Evolutionary conservation across 176 grass and related monocot genomes (phyloP).

Genomic region (Eremochloa ophiuroides): DNA sequence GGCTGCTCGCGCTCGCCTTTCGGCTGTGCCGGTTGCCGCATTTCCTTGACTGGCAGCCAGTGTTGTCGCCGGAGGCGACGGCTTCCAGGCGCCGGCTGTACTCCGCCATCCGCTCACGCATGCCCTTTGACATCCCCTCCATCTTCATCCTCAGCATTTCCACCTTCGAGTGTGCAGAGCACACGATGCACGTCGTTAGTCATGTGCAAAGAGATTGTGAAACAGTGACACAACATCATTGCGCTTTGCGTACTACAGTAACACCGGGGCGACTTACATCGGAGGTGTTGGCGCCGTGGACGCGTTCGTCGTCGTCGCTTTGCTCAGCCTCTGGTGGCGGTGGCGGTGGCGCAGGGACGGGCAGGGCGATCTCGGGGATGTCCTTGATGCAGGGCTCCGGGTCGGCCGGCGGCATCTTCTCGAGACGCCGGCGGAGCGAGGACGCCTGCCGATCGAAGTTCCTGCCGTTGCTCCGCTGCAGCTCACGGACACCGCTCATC

Average conservation of each 20-base stretch:
- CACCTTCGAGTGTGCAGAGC: conserved; percentile 44
- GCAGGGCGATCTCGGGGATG: conserved; percentile 60
- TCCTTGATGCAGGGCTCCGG: conserved; percentile 60
- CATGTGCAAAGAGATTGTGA: background rate
- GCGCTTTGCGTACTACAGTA: background rate
- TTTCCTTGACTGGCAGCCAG: conserved; percentile 25
- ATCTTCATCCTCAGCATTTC: conserved; percentile 79
- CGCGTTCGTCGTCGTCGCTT: conserved; percentile 24
- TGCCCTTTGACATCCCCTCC: conserved; percentile 89
- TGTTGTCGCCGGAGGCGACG: conserved; percentile 8
- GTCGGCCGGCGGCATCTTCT: conserved; percentile 51
- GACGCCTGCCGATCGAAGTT: conserved; percentile 94
- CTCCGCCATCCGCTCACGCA: conserved; percentile 78
- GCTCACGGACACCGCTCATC: conserved; percentile 17
- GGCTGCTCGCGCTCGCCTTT: conserved; percentile 36
- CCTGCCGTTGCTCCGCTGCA: conserved; percentile 46
- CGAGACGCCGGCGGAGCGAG: conserved; percentile 58
- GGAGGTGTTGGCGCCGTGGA: conserved; percentile 17
- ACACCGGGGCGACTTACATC: conserved; percentile 40
- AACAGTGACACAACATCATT: background rate
- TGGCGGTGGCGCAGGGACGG: background rate
- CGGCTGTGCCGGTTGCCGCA: conserved; percentile 40
- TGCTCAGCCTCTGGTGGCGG: background rate
- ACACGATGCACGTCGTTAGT: background rate
- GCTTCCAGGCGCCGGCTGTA: conserved; percentile 48